A percentile compares a stretch with the other conserved stretches of the same genome.
These are phyloP conservation scores for Salvia miltiorrhiza DNA, from an alignment of 257 asterid species.

Conservation along the genomic window DNA sequence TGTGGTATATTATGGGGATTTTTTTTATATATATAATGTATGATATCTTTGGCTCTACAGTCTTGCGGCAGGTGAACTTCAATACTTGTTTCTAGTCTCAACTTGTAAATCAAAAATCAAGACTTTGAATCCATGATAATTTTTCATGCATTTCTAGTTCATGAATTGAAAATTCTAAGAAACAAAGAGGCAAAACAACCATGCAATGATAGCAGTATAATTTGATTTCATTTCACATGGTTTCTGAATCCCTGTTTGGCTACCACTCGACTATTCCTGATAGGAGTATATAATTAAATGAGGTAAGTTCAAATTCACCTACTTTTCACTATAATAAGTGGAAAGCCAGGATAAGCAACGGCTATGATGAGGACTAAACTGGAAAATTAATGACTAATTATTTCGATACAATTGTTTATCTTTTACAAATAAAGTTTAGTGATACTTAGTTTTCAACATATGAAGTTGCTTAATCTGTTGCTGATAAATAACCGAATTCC, in stretches of 20 bases:
- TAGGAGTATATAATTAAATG: background rate
- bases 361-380: background rate
- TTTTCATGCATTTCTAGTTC: background rate
- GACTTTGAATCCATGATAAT: background rate
- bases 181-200: background rate
- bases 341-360: background rate
- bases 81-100: background rate
- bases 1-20: conserved; percentile 31
- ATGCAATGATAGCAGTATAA: background rate
- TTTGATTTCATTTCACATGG: background rate
- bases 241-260: background rate
- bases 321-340: background rate
- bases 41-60: background rate
- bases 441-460: background rate
- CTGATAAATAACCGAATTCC: no score
- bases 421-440: background rate
- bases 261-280: background rate
- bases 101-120: background rate
- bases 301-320: background rate
- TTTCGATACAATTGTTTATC: no score
- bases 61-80: background rate
- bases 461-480: no score
- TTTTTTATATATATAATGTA: background rate
- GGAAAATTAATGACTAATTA: no score
- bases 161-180: background rate